A percentile compares a stretch with the other conserved stretches of the same genome.
phyloP scores from a whole-genome alignment of 1,284 basidiomycete species.

The Tilletia caries region DNA sequence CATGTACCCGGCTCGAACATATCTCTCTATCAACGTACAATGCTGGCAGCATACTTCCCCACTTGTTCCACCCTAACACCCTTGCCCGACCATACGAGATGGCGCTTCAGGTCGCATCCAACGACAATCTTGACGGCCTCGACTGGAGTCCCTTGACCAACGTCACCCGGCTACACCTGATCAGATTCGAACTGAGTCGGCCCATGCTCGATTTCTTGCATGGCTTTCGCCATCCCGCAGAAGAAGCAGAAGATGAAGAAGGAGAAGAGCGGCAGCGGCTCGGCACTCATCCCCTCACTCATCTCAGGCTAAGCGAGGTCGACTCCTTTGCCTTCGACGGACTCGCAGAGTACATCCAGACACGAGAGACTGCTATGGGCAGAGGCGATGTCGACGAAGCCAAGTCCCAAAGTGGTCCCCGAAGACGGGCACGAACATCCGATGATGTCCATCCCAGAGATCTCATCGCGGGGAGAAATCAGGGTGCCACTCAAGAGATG shows the following conservation, averaged over 20 bases:
- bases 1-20: background rate
- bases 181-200: background rate
- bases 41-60: background rate
- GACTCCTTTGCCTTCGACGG: background rate
- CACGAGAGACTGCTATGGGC: background rate
- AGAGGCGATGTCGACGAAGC: background rate
- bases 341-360: background rate
- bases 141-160: background rate
- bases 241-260: background rate
- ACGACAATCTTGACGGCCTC: background rate
- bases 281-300: background rate
- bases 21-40: background rate
- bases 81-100: background rate
- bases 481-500: background rate
- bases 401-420: background rate
- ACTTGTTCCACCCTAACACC: background rate
- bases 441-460: background rate
- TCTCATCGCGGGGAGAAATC: background rate
- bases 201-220: conserved; percentile 8
- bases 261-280: background rate
- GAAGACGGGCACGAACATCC: background rate
- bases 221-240: background rate
- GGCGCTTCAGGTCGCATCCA: background rate
- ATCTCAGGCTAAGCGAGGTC: background rate
- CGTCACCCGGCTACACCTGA: background rate